phyloP scores from a whole-genome alignment of 352 stramenopile species.

The Globisporangium spinosum region DNA sequence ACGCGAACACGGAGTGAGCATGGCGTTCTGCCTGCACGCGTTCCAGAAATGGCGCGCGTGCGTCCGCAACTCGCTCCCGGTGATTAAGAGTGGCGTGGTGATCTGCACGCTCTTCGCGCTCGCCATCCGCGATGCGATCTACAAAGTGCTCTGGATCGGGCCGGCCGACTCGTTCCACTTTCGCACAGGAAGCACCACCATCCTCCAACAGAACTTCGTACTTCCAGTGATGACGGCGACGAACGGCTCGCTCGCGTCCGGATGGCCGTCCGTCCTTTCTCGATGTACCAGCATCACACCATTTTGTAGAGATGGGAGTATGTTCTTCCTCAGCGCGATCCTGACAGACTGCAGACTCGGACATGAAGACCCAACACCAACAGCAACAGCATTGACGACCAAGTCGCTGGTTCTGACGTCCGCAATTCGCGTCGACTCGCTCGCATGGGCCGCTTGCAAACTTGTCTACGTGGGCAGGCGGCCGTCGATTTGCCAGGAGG shows the following conservation, averaged over 20 bases:
- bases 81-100: slow-evolving; percentile 19
- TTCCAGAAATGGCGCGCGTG: not conserved
- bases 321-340: slow-evolving; percentile 31
- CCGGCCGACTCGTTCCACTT: slow-evolving; percentile 38
- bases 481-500: slow-evolving; percentile 19
- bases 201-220: slow-evolving; percentile 22
- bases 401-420: slow-evolving; percentile 3
- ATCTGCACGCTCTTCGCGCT: slow-evolving; percentile 29
- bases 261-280: slow-evolving; percentile 35
- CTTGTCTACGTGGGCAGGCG: slow-evolving; percentile 6
- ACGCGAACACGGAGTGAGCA: not conserved
- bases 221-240: slow-evolving; percentile 8
- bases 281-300: slow-evolving; percentile 31
- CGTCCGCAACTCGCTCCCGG: slow-evolving; percentile 1
- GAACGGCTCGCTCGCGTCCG: slow-evolving; percentile 19
- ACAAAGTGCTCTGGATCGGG: slow-evolving; percentile 36
- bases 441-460: slow-evolving; percentile 17
- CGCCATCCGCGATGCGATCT: slow-evolving; percentile 32
- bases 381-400: not conserved
- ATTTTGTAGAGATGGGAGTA: slow-evolving; percentile 16
- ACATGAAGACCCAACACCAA: not conserved
- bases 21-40: not conserved
- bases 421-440: slow-evolving; percentile 10
- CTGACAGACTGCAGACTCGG: slow-evolving; percentile 27
- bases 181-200: slow-evolving; percentile 17